These are phyloP conservation scores for Eremothecium sinecaudum DNA, from an alignment of 1,139 yeast genomes.

Conservation along the genomic window DNA sequence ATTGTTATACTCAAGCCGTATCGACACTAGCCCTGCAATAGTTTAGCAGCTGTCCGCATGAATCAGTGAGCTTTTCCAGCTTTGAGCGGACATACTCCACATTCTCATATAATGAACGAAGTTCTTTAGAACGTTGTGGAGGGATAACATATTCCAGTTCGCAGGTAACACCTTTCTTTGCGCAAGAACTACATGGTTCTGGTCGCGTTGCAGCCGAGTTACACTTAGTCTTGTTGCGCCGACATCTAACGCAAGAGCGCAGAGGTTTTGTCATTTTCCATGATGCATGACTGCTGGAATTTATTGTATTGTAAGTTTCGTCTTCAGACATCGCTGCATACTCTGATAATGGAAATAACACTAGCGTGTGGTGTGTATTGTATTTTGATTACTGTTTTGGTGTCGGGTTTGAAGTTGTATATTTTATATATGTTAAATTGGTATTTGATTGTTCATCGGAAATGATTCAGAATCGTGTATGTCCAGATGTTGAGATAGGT, in stretches of 20 bases:
- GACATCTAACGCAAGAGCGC: slow-evolving; percentile 54
- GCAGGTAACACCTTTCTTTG: slow-evolving; percentile 43
- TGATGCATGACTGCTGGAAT: no score
- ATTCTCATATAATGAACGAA: slow-evolving; percentile 4
- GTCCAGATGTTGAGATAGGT: no score
- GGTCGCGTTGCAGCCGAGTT: slow-evolving; percentile 47
- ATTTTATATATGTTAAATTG: no score
- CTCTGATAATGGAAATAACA: no score
- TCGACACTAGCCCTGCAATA: slow-evolving; percentile 12
- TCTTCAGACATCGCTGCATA: neutral
- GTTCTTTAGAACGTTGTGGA: slow-evolving; percentile 23
- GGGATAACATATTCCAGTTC: slow-evolving; percentile 42
- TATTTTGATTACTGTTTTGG: no score
- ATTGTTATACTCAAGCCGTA: no score
- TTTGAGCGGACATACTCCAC: slow-evolving; percentile 2
- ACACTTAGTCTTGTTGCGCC: slow-evolving; percentile 58
- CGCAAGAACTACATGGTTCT: slow-evolving; percentile 48
- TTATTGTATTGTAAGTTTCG: no score
- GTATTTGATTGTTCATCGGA: no score
- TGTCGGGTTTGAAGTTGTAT: no score
- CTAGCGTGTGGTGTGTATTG: no score
- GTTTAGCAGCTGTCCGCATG: slow-evolving; percentile 1
- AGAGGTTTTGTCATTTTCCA: slow-evolving; percentile 30
- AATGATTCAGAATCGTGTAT: no score
- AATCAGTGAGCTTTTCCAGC: slow-evolving; percentile 2